Conservation (phyloP, 176 grass and related monocot species). For the Lolium multiflorum region DNA sequence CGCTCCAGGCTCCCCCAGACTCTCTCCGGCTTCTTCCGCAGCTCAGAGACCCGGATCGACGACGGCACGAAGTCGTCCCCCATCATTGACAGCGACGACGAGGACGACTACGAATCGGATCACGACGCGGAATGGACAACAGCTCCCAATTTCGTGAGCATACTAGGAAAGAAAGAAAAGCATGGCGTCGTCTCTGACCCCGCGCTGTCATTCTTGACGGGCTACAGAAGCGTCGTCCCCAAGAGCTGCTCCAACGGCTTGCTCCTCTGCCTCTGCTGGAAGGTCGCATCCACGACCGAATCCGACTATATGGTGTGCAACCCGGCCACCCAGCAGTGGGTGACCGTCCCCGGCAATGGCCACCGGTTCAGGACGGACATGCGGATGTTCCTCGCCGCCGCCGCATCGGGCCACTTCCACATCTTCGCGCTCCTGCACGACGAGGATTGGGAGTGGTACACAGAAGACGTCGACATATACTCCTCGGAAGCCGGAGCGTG, state of each 20-base stretch:
- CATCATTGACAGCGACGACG: neutral
- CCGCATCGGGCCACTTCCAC: neutral
- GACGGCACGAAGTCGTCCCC: neutral
- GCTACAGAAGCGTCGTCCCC: neutral
- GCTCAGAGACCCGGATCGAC: no score
- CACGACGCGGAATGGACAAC: neutral
- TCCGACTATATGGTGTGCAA: neutral
- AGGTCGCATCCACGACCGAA: no score
- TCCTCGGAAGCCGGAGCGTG: neutral
- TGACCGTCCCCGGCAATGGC: neutral
- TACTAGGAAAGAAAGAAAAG: neutral
- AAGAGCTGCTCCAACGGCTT: neutral
- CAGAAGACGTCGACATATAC: neutral
- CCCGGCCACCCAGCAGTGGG: neutral
- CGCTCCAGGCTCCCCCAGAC: no score
- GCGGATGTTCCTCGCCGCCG: neutral
- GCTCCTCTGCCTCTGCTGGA: conserved; percentile 1
- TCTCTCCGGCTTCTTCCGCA: no score
- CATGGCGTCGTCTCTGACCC: neutral
- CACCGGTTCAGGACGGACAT: neutral
- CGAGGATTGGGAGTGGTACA: neutral
- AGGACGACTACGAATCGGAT: neutral
- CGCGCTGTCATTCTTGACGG: neutral
- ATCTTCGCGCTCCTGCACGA: neutral
- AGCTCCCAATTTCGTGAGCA: neutral